These are phyloP conservation scores for Aspergillus costaricaensis DNA, from an alignment of 2,329 filamentous ascomycete genomes.

Conservation along the genomic window DNA sequence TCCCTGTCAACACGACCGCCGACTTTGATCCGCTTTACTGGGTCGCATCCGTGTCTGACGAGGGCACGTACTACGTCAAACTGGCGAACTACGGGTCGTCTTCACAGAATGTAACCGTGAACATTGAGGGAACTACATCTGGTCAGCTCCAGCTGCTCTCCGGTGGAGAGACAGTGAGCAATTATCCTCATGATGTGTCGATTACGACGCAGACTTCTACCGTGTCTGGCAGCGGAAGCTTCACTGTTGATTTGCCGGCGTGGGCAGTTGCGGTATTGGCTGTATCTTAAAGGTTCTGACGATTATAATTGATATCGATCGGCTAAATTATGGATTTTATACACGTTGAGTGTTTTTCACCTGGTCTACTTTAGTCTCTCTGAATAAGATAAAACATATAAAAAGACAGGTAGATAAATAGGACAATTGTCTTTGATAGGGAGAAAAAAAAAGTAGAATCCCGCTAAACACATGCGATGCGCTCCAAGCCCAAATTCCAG, in stretches of 20 bases:
- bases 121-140: not conserved
- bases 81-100: conserved; percentile 34
- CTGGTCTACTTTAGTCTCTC: no score
- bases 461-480: not conserved
- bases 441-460: not conserved
- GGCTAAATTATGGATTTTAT: no score
- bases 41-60: conserved; percentile 30
- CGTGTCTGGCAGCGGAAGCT: not conserved
- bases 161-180: not conserved
- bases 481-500: no score
- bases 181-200: not conserved
- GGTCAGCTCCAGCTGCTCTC: not conserved
- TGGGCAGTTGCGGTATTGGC: not conserved
- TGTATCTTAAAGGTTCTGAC: not conserved
- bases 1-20: conserved; percentile 30
- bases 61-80: conserved; percentile 29
- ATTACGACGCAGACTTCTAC: not conserved
- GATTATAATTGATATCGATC: no score
- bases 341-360: no score
- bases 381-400: no score
- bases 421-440: no score
- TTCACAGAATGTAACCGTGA: not conserved
- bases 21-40: conserved; percentile 39
- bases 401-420: no score
- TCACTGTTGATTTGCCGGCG: not conserved